phyloP scores from a whole-genome alignment of 2,329 filamentous ascomycete species.

The Ascochyta rabiei region DNA sequence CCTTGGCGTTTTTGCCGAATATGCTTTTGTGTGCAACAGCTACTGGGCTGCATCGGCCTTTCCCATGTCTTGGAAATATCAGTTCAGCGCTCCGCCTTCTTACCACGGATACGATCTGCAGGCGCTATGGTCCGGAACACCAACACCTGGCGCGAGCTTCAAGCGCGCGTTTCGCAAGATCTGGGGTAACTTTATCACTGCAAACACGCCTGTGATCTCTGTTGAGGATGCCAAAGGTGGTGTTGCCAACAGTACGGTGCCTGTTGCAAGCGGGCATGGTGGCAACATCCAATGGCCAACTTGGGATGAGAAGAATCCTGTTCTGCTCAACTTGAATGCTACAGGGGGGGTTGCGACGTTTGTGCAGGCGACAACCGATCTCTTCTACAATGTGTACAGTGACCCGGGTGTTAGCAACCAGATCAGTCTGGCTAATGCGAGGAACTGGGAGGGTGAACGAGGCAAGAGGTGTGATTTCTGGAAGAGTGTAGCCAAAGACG shows the following conservation, averaged over 20 bases:
- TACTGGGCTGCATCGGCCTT: slow-evolving; percentile 50
- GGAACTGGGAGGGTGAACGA: slow-evolving; percentile 40
- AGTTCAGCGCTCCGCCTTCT: slow-evolving; percentile 35
- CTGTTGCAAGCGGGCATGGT: slow-evolving; percentile 19
- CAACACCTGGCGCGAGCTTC: slow-evolving; percentile 33
- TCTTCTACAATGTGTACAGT: slow-evolving; percentile 37
- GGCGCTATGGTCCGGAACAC: slow-evolving; percentile 36
- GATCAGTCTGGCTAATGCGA: slow-evolving; percentile 36
- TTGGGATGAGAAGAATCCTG: slow-evolving; percentile 27
- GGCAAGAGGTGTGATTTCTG: slow-evolving; percentile 43
- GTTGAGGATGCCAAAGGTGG: slow-evolving; percentile 36
- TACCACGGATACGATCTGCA: slow-evolving; percentile 45
- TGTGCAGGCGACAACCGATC: slow-evolving; percentile 26
- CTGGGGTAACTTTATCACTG: slow-evolving; percentile 42
- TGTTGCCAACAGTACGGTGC: slow-evolving; percentile 30
- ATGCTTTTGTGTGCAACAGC: slow-evolving; percentile 51
- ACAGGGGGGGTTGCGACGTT: slow-evolving; percentile 34
- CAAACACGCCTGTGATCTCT: slow-evolving; percentile 35
- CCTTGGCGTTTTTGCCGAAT: slow-evolving; percentile 54
- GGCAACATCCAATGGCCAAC: slow-evolving; percentile 36
- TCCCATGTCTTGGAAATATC: slow-evolving; percentile 42
- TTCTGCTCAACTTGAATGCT: slow-evolving; percentile 37
- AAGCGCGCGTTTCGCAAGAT: slow-evolving; percentile 43
- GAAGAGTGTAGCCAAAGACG: slow-evolving; percentile 30
- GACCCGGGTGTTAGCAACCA: slow-evolving; percentile 41